Base-by-base conservation (phyloP, 2,329 filamentous ascomycete genomes). In the Hymenoscyphus scutula region DNA sequence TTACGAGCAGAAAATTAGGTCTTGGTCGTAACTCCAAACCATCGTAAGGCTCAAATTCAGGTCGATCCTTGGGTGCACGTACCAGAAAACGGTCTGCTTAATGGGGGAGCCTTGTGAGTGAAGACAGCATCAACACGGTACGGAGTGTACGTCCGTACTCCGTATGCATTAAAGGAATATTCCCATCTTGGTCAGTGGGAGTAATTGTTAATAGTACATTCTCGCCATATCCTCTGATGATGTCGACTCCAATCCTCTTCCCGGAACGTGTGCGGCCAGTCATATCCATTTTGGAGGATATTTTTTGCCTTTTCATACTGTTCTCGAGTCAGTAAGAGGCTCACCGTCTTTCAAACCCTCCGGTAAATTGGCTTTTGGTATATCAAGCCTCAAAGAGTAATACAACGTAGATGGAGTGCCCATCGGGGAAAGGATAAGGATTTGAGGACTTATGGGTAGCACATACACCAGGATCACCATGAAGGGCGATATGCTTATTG, bases 181-280 rank as follows among this genome's bases (percentile, higher is more conserved):
- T 37, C 45, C 11, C 19, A 27, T 8, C 19, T 25, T 11, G 45
- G 23, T 51, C 19, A 23, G 23, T 13, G 2, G 19, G n/a, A 23
- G 7, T 51, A 51, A 51, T 51, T 25, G 45, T n/a, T 23, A 34
- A n/a, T 27, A 53, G 57, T 53, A 32, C 57, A 32, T 34, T 59
- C 57, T 59, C 57, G 57, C 57, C 45, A 59, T 59, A 59, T 59
- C 41, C 57, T 59, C 15, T 53, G 30, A 17, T 59, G 41, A 53
- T 59, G 41, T 53, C 57, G 57, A 29, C 27, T 27, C 57, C 57
- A 59, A 37, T 53, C 45, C 19, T 59, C 57, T 53, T 51, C 23
- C 7, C 57, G 38, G 29, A 59, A 59, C 19, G 27, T 45, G 32
- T 59, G 45, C 5, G 57, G 57, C 41, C 27, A 59, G 45, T 59